Conservation (phyloP, 805 yeast species). For the Starmerella khaoyaiensis region DNA sequence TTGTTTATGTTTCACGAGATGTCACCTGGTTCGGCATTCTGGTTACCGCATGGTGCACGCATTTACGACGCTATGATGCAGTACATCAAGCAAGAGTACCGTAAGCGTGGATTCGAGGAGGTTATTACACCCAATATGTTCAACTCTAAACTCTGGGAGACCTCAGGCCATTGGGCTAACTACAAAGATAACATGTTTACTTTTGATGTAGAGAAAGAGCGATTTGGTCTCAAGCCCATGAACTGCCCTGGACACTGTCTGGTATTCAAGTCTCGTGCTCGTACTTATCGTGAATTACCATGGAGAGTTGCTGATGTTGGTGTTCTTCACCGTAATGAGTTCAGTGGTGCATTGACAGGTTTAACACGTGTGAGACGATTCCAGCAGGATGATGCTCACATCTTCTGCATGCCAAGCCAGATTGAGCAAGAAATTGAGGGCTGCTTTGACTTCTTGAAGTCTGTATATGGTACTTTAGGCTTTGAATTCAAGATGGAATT, state of each 20-base stretch:
- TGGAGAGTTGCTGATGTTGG: slow-evolving; percentile 99
- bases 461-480: slow-evolving; percentile 81
- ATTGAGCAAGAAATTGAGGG: slow-evolving; percentile 73
- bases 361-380: slow-evolving; percentile 96
- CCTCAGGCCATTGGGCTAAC: slow-evolving; percentile 97
- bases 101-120: slow-evolving; percentile 91
- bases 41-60: slow-evolving; percentile 99
- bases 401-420: slow-evolving; percentile 88
- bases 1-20: slow-evolving; percentile 87
- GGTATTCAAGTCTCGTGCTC: slow-evolving; percentile 79
- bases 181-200: slow-evolving; percentile 96
- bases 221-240: slow-evolving; percentile 91
- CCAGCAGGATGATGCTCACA: slow-evolving; percentile 99
- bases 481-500: slow-evolving; percentile 94
- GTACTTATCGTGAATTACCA: slow-evolving; percentile 93
- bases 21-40: slow-evolving; percentile 97
- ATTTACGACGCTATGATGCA: slow-evolving; percentile 81
- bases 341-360: slow-evolving; percentile 86
- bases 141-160: slow-evolving; percentile 95
- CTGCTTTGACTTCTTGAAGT: slow-evolving; percentile 73
- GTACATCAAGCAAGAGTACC: slow-evolving; percentile 69
- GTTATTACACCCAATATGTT: slow-evolving; percentile 98
- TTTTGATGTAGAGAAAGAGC: slow-evolving; percentile 92
- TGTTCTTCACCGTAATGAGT: slow-evolving; percentile 93
- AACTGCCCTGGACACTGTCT: slow-evolving; percentile 95